A percentile compares a stretch with the other conserved stretches of the same genome.
Conservation (phyloP, 306 rosid species). For the Cicer arietinum region DNA sequence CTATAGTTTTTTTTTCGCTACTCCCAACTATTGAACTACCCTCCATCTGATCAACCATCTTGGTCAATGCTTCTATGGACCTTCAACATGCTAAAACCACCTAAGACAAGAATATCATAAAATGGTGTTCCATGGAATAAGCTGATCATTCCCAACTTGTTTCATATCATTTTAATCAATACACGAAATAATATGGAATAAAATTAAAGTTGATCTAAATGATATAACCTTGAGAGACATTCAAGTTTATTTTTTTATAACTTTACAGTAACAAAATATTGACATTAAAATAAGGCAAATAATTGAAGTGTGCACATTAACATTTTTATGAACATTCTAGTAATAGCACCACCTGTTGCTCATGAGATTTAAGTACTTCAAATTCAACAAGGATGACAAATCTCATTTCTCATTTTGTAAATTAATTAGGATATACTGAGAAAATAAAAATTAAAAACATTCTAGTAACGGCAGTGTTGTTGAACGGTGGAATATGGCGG, state of each 20-base stretch:
- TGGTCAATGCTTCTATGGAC: neutral
- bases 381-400: slow-evolving; percentile 8
- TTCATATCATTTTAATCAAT: too few relatives aligned
- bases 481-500: too few relatives aligned
- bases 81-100: neutral
- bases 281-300: neutral
- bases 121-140: too few relatives aligned
- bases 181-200: too few relatives aligned
- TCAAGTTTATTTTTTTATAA: neutral
- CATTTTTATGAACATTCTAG: neutral
- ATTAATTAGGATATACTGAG: neutral
- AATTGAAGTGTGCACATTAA: neutral
- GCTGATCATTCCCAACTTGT: too few relatives aligned
- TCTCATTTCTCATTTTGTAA: neutral
- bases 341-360: slow-evolving; percentile 1
- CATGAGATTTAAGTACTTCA: neutral
- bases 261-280: neutral
- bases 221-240: neutral
- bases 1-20: neutral
- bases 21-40: neutral
- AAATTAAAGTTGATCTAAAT: too few relatives aligned
- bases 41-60: neutral
- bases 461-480: too few relatives aligned
- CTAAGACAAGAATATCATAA: neutral
- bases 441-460: neutral